Evolutionary conservation across 805 yeast species (phyloP).

Genomic region (Wickerhamomyces ciferrii): DNA sequence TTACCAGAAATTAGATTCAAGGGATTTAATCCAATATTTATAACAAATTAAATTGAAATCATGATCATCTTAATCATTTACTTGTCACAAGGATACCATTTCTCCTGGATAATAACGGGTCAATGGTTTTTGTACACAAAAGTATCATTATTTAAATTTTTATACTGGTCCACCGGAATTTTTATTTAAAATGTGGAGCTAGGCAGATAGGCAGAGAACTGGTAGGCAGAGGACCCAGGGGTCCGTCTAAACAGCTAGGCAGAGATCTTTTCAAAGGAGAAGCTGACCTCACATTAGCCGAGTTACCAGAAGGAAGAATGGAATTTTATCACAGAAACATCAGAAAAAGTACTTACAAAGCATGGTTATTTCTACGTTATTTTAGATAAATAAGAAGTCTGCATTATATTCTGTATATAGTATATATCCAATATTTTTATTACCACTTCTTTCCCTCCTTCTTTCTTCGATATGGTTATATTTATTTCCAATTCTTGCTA

Average conservation of each 20-base stretch:
- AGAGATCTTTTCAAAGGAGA: too few species aligned
- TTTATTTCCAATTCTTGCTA: neutral
- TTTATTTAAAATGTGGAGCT: neutral
- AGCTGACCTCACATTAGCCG: too few species aligned
- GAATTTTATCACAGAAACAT: too few species aligned
- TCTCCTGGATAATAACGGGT: constrained; percentile 5
- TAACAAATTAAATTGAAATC: neutral
- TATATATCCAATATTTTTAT: too few species aligned
- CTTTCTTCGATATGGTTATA: too few species aligned
- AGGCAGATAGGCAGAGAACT: too few species aligned
- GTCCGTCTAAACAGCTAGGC: neutral
- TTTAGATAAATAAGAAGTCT: too few species aligned
- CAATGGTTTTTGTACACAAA: constrained; percentile 2
- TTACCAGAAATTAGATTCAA: too few species aligned
- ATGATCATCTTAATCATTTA: neutral
- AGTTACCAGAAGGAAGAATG: neutral
- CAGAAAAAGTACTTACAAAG: too few species aligned
- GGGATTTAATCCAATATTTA: neutral
- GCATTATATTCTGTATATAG: too few species aligned
- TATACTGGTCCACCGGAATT: neutral
- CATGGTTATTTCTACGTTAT: too few species aligned
- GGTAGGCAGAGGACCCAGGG: neutral
- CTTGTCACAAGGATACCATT: neutral
- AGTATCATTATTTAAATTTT: neutral
- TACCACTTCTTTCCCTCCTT: too few species aligned